Conservation (phyloP, 208 protist species). For the Entamoeba histolytica region DNA sequence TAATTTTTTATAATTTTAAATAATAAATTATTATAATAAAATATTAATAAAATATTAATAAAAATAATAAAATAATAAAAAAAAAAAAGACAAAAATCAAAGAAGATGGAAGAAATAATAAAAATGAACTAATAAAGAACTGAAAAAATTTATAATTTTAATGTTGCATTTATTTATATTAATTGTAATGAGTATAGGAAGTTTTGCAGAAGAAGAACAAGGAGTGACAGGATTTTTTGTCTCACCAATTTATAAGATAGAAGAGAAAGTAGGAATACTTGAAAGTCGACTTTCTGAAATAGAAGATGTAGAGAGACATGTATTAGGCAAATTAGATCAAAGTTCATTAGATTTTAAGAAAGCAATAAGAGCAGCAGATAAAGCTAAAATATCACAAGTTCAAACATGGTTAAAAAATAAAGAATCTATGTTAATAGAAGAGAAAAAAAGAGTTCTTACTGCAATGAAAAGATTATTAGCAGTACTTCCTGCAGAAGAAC, state of each 20-base stretch:
- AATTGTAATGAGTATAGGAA: no score
- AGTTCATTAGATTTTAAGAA: not conserved
- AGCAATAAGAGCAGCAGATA: not conserved
- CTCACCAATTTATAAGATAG: not conserved
- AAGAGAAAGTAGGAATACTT: not conserved
- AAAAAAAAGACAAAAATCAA: no score
- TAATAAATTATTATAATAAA: no score
- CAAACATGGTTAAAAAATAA: not conserved
- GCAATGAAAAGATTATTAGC: not conserved
- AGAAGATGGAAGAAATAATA: no score
- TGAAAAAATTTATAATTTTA: no score
- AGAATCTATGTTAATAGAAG: not conserved
- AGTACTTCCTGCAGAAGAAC: not conserved
- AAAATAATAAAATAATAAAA: no score
- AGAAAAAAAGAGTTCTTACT: not conserved
- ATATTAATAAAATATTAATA: no score
- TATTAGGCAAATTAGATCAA: not conserved
- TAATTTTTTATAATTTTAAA: no score
- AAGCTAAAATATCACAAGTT: not conserved
- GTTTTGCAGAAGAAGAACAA: not conserved
- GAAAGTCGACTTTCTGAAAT: not conserved
- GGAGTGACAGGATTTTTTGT: not conserved
- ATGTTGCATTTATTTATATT: no score
- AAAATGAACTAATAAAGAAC: no score
- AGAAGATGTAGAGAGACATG: not conserved